These are phyloP conservation scores for Artemisia argyi DNA, from an alignment of 129 eudicot species.

Conservation along the genomic window DNA sequence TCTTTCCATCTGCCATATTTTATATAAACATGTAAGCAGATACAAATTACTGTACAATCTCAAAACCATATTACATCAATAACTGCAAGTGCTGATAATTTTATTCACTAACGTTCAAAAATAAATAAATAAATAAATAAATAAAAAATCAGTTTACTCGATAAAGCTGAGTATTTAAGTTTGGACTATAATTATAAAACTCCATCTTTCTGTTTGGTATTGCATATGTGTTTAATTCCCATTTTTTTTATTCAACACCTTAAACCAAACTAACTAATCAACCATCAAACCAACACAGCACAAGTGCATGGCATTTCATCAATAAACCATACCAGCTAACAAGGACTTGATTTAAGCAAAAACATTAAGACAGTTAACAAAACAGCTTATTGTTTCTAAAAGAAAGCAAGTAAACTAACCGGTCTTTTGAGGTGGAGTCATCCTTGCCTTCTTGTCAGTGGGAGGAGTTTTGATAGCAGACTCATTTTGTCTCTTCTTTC, in stretches of 20 bases:
- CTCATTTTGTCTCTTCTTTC: slow-evolving; percentile 69
- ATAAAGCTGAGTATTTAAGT: no score
- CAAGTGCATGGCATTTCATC: no score
- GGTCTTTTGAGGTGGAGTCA: slow-evolving; percentile 72
- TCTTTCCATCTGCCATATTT: slow-evolving; percentile 54
- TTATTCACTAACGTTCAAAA: neutral
- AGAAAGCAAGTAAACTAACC: slow-evolving; percentile 35
- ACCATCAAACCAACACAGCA: no score
- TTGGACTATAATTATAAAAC: no score
- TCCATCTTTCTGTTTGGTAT: no score
- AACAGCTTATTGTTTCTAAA: neutral
- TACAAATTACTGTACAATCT: neutral
- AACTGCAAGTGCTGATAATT: neutral
- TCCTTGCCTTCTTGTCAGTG: slow-evolving; percentile 65
- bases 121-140: no score
- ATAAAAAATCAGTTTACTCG: no score
- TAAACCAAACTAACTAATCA: no score
- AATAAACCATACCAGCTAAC: no score
- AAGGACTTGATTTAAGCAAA: neutral
- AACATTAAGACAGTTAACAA: neutral
- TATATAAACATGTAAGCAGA: neutral
- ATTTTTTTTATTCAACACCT: no score
- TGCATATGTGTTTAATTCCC: no score
- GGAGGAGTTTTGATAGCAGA: slow-evolving; percentile 60
- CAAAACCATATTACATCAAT: neutral